Evolutionary conservation across 139 green algal genomes (phyloP).

Genomic region (Raphidocelis subcapitata): DNA sequence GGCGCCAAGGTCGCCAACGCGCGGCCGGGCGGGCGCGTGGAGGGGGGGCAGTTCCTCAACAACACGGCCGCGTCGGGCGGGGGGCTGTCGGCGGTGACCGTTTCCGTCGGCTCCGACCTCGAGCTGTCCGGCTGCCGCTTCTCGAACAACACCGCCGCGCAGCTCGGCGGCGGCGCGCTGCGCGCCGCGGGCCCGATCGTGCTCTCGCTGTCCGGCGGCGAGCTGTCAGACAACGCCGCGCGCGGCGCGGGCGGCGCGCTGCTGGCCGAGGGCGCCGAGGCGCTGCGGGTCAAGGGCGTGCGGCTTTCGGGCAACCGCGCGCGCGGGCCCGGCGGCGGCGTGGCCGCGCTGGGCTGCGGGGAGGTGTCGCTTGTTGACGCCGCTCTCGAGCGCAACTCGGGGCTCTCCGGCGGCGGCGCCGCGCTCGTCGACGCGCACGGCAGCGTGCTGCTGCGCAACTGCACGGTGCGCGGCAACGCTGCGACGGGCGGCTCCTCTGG

Average conservation of each 20-base stretch:
- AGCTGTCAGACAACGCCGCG: slow-evolving; percentile 22
- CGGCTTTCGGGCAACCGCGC: slow-evolving; percentile 23
- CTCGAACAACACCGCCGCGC: slow-evolving; percentile 19
- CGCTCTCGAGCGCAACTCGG: slow-evolving; percentile 17
- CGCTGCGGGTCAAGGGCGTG: slow-evolving; percentile 1
- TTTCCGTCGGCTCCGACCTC: too few species aligned
- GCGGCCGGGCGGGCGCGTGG: neutral
- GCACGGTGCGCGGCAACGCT: slow-evolving; percentile 12
- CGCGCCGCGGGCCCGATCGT: slow-evolving; percentile 11
- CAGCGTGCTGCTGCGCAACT: slow-evolving; percentile 3
- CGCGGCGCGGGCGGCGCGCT: slow-evolving; percentile 14
- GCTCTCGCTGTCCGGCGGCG: slow-evolving; percentile 3
- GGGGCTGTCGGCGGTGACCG: neutral
- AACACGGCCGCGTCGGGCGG: slow-evolving; percentile 21
- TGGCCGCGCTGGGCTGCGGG: neutral
- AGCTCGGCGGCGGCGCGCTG: slow-evolving; percentile 6
- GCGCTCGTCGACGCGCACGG: neutral
- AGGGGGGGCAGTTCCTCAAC: slow-evolving; percentile 7
- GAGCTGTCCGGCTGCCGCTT: too few species aligned
- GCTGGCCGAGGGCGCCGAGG: slow-evolving; percentile 6
- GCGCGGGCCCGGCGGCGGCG: slow-evolving; percentile 9
- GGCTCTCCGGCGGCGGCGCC: slow-evolving; percentile 12
- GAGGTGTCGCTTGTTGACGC: slow-evolving; percentile 9
- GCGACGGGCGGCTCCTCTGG: slow-evolving; percentile 6
- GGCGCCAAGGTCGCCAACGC: slow-evolving; percentile 20